These are phyloP conservation scores for Citrus glauca DNA, from an alignment of 345 rosid genomes.

Conservation along the genomic window DNA sequence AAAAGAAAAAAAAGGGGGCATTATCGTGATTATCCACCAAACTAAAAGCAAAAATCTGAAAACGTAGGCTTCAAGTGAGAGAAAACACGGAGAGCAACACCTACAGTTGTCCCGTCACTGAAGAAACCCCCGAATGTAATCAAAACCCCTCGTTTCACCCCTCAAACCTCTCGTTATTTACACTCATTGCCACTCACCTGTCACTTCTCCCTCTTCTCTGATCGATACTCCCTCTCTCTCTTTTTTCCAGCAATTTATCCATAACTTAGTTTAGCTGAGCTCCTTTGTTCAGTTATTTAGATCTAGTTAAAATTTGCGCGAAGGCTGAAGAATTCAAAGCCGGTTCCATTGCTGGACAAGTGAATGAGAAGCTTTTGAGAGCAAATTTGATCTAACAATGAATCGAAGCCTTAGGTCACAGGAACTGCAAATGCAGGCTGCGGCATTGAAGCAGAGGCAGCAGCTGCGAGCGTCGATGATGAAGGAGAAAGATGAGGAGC, in stretches of 20 bases:
- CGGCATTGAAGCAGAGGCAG: constrained; percentile 61
- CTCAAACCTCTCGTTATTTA: not conserved
- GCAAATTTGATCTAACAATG: constrained; percentile 36
- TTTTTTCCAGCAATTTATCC: not conserved
- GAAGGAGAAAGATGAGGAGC: constrained; percentile 95
- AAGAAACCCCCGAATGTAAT: constrained; percentile 8
- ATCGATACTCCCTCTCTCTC: not conserved
- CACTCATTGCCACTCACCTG: constrained; percentile 23
- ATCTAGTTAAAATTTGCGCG: constrained; percentile 14
- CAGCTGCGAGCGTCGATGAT: constrained; percentile 74
- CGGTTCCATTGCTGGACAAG: constrained; percentile 11
- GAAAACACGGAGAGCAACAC: constrained; percentile 2
- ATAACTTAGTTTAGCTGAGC: constrained; percentile 7
- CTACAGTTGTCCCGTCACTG: constrained; percentile 21
- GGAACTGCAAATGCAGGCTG: constrained; percentile 72
- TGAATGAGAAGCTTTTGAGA: constrained; percentile 32
- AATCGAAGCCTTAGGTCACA: constrained; percentile 92
- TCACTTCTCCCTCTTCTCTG: not conserved
- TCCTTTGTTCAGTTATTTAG: constrained; percentile 21
- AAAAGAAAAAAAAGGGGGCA: constrained; percentile 13
- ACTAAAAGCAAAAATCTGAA: constrained; percentile 13
- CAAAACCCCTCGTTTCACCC: constrained; percentile 5
- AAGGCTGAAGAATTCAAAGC: too few species aligned
- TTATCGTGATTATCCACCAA: constrained; percentile 22
- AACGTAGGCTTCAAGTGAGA: constrained; percentile 36